Percentiles rank a stretch among this genome's conserved stretches.
These are phyloP conservation scores for Cercospora citrullina DNA, from an alignment of 2,329 filamentous ascomycete species.

Conservation along the genomic window DNA sequence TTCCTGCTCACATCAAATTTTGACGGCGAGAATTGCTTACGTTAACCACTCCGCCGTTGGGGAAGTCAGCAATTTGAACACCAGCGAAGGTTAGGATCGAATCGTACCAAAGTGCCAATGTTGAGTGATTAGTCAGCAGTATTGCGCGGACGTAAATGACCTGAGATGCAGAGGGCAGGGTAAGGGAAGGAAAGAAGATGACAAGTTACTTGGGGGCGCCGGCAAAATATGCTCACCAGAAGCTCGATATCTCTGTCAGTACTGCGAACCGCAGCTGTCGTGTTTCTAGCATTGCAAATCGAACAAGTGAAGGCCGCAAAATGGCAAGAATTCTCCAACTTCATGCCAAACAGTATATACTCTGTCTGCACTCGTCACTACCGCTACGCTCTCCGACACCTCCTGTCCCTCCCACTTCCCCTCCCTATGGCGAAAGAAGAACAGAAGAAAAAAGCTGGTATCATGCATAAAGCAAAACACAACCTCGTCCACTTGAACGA, in stretches of 20 bases:
- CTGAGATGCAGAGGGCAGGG: too few species aligned
- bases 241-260: too few species aligned
- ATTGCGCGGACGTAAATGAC: background rate
- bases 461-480: background rate
- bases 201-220: too few species aligned
- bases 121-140: background rate
- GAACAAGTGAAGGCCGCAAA: background rate
- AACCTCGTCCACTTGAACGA: background rate
- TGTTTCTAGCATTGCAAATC: background rate
- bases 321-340: background rate
- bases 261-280: background rate
- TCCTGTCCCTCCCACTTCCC: background rate
- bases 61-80: background rate
- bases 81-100: background rate
- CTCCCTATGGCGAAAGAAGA: background rate
- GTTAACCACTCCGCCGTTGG: slow-evolving; percentile 1
- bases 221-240: too few species aligned
- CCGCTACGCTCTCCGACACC: background rate
- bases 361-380: background rate
- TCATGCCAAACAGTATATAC: background rate
- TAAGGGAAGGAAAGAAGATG: too few species aligned
- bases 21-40: background rate
- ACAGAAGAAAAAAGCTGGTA: slow-evolving; percentile 1
- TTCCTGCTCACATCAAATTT: background rate
- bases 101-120: background rate